phyloP scores from a whole-genome alignment of 179 eudicot genomes.

The Patellifolia procumbens region DNA sequence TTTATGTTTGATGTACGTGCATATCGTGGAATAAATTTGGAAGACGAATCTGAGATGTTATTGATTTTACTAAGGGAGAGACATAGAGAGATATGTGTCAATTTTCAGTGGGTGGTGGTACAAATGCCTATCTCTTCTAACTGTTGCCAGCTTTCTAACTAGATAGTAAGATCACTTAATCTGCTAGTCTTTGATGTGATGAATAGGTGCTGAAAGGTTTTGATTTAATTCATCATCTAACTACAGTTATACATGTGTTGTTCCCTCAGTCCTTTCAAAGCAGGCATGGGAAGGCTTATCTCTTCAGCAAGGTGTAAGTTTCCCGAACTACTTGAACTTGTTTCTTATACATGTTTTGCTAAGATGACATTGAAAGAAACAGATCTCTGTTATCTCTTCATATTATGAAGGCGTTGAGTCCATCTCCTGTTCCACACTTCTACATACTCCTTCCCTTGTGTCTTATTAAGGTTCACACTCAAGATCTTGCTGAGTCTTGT shows the following conservation, averaged over 20 bases:
- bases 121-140: neutral
- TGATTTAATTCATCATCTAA: slow-evolving; percentile 29
- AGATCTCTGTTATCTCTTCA: neutral
- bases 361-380: neutral
- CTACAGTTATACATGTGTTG: slow-evolving; percentile 36
- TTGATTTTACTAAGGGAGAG: neutral
- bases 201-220: slow-evolving; percentile 16
- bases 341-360: neutral
- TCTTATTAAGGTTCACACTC: too few species aligned
- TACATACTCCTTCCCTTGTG: too few species aligned
- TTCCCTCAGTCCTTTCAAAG: slow-evolving; percentile 77
- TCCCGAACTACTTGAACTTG: slow-evolving; percentile 37
- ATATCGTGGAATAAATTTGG: neutral
- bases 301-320: slow-evolving; percentile 97
- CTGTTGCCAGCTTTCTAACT: neutral
- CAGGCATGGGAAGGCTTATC: slow-evolving; percentile 98
- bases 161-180: neutral
- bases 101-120: neutral
- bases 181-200: neutral
- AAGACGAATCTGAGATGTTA: neutral
- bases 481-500: too few species aligned
- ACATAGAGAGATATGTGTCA: too few species aligned
- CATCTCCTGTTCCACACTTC: too few species aligned
- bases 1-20: neutral
- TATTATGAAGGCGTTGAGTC: too few species aligned